phyloP scores from a whole-genome alignment of 164 flowering plant genomes.

The Macadamia tetraphylla region DNA sequence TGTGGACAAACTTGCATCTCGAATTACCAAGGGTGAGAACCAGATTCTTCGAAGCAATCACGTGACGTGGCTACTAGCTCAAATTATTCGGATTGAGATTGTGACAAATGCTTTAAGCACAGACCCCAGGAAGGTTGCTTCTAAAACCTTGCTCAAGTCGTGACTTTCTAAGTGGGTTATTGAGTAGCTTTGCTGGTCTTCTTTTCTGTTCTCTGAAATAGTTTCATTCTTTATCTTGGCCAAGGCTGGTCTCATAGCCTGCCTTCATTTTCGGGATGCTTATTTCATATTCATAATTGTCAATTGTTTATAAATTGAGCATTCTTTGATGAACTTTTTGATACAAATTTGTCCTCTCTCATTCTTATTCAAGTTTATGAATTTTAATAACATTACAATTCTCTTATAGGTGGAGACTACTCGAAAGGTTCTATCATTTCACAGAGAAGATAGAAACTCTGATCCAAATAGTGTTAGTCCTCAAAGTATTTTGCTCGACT shows the following conservation, averaged over 20 bases:
- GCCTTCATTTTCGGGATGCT: not conserved
- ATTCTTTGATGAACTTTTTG: not conserved
- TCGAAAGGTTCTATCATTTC: conserved; percentile 84
- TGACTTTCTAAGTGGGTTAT: not conserved
- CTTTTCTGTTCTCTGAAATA: not conserved
- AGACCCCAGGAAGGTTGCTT: conserved; percentile 80
- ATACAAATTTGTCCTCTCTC: not conserved
- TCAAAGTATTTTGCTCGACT: conserved; percentile 84
- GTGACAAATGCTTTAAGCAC: conserved; percentile 80
- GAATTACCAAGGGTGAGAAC: conserved; percentile 57
- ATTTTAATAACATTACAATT: not conserved
- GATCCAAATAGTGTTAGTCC: conserved; percentile 69
- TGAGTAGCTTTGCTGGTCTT: not conserved
- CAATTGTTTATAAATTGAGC: not conserved
- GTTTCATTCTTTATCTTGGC: not conserved
- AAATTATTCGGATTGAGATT: conserved; percentile 83
- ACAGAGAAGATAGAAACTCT: conserved; percentile 75
- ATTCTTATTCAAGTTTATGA: not conserved
- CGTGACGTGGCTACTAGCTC: conserved; percentile 91
- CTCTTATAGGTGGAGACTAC: conserved; percentile 78
- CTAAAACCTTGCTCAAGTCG: conserved; percentile 2
- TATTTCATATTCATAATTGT: not conserved
- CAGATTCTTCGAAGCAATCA: conserved; percentile 83
- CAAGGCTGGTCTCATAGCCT: not conserved
- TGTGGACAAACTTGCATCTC: conserved; percentile 80